Evolutionary conservation across 2,329 filamentous ascomycete species (phyloP).

Genomic region (Paramyrothecium roridum): DNA sequence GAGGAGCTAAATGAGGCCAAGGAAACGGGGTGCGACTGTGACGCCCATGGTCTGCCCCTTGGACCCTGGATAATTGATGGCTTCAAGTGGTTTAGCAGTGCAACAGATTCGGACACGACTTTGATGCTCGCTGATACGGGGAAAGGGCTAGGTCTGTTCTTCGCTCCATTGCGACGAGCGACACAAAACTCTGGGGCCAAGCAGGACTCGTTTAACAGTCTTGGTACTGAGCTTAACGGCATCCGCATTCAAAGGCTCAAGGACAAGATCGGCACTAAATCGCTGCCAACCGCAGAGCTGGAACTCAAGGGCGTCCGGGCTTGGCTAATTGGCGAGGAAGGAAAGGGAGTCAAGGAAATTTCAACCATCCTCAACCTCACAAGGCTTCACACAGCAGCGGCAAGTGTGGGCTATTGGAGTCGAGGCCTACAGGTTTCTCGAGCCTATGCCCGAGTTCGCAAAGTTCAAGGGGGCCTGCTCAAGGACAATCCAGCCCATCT

Average conservation of each 20-base stretch:
- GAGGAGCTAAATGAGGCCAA: slow-evolving; percentile 6
- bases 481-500: slow-evolving; percentile 54
- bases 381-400: slow-evolving; percentile 53
- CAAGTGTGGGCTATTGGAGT: slow-evolving; percentile 48
- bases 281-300: slow-evolving; percentile 70
- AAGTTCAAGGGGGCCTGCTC: slow-evolving; percentile 42
- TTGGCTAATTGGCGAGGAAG: slow-evolving; percentile 64
- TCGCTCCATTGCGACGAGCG: slow-evolving; percentile 56
- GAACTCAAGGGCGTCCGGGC: slow-evolving; percentile 61
- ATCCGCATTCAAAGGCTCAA: slow-evolving; percentile 68
- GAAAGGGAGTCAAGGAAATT: slow-evolving; percentile 66
- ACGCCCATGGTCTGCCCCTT: slow-evolving; percentile 28
- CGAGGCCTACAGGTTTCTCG: slow-evolving; percentile 55
- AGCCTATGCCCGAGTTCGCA: slow-evolving; percentile 52
- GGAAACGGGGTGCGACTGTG: slow-evolving; percentile 1
- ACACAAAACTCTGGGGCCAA: slow-evolving; percentile 15
- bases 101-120: slow-evolving; percentile 42
- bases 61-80: slow-evolving; percentile 61
- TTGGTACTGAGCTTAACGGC: slow-evolving; percentile 55
- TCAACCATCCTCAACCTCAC: slow-evolving; percentile 67
- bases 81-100: slow-evolving; percentile 58
- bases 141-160: slow-evolving; percentile 41
- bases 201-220: background rate
- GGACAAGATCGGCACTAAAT: slow-evolving; percentile 67
- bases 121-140: slow-evolving; percentile 60